These are phyloP conservation scores for Fusarium decemcellulare DNA, from an alignment of 2,329 filamentous ascomycete genomes.

Conservation along the genomic window DNA sequence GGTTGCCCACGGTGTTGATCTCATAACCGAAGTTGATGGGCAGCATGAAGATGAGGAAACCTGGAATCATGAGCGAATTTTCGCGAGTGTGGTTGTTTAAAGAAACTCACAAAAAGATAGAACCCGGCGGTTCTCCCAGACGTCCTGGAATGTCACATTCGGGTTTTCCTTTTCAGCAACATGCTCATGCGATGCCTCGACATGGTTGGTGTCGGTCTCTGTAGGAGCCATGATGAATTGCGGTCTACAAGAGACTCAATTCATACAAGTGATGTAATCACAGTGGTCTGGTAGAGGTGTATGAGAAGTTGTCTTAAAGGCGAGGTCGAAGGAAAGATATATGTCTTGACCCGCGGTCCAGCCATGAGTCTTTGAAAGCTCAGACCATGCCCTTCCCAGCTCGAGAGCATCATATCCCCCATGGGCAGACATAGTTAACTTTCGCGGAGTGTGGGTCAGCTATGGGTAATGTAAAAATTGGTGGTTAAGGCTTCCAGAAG, in stretches of 20 bases:
- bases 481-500: constrained; percentile 6
- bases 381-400: not conserved
- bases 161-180: not conserved
- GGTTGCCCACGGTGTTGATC: constrained; percentile 46
- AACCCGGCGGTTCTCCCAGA: constrained; percentile 38
- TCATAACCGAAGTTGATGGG: constrained; percentile 51
- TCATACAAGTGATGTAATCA: not conserved
- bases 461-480: not conserved
- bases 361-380: not conserved
- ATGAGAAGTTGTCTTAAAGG: not conserved
- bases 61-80: constrained; percentile 10
- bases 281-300: not conserved
- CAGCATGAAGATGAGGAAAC: constrained; percentile 46
- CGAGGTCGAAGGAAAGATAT: constrained; percentile 1
- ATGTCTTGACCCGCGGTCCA: not conserved
- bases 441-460: not conserved
- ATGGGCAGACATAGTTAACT: not conserved
- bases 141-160: constrained; percentile 27
- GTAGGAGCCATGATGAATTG: constrained; percentile 19
- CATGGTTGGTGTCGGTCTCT: constrained; percentile 24
- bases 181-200: constrained; percentile 19
- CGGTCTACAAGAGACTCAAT: not conserved
- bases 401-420: not conserved
- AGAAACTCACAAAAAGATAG: constrained; percentile 31
- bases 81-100: fast-evolving